These are phyloP conservation scores for Trypanosoma platydactyli DNA, from an alignment of 208 protist species.

Conservation along the genomic window DNA sequence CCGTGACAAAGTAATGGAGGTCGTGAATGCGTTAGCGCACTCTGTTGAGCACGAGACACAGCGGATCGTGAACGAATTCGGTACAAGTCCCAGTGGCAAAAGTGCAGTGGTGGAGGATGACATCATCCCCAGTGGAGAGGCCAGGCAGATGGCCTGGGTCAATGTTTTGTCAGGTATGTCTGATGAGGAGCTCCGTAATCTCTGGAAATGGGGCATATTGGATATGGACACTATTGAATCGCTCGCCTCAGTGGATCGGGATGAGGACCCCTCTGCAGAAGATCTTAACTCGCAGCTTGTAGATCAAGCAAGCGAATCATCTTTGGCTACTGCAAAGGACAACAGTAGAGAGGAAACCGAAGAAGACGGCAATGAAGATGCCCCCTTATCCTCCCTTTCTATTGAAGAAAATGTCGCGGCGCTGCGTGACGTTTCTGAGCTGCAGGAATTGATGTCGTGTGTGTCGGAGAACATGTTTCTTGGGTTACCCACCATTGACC, in stretches of 20 bases:
- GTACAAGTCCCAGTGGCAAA: background rate
- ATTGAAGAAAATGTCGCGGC: slow-evolving; percentile 34
- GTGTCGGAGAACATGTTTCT: slow-evolving; percentile 22
- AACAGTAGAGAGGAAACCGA: background rate
- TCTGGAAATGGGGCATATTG: slow-evolving; percentile 54
- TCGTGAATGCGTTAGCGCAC: slow-evolving; percentile 14
- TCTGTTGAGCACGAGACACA: slow-evolving; percentile 16
- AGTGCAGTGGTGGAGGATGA: background rate
- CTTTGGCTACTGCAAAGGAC: background rate
- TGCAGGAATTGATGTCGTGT: slow-evolving; percentile 46
- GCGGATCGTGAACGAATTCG: background rate
- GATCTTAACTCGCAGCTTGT: background rate
- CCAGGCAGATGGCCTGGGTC: slow-evolving; percentile 48
- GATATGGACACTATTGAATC: slow-evolving; percentile 38
- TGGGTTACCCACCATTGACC: slow-evolving; percentile 46
- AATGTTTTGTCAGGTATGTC: slow-evolving; percentile 43
- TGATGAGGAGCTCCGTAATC: slow-evolving; percentile 45
- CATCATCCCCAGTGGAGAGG: slow-evolving; percentile 20
- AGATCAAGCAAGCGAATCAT: background rate
- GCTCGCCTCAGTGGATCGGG: background rate
- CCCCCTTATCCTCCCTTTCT: slow-evolving; percentile 22
- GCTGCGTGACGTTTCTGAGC: slow-evolving; percentile 38
- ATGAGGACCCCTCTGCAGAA: background rate
- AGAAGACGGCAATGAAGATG: slow-evolving; percentile 2
- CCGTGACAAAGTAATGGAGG: slow-evolving; percentile 27